Base-by-base conservation (phyloP, 148 eudicot genomes). In the Vaccinium myrtillus region DNA sequence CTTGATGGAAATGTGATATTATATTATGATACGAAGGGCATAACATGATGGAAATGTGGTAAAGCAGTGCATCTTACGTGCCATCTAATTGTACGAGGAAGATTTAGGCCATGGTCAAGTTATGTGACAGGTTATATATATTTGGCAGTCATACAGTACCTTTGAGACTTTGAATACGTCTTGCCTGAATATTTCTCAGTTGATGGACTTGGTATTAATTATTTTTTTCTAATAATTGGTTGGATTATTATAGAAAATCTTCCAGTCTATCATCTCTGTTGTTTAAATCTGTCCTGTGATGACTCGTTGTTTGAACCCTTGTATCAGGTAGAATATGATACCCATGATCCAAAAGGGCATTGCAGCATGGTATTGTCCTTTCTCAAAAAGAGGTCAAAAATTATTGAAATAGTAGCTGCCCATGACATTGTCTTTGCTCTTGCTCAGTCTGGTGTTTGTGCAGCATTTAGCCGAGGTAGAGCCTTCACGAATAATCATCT, bases 381-480 rank as follows among this genome's bases (percentile, higher is more conserved):
- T 86, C 86, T 97, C 43, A 91, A 89, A 84, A 97, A 94, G 87
- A 89, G 99, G 86, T 92, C 98, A 53, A 94, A 93, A 87, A 91
- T 97, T 12, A 94, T 95, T 61, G 99, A 97, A 88, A 94, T 97
- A 83, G 99, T 97, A 21, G 98, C 98, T 86, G 99, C 99, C 36
- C 99, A 87, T 90, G 97, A 94, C 84, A 92, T 95, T 36, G 98
- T 97, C 30, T 97, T 97, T 93, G 98, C 98, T 84, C 99, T 96
- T 88, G 98, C 96, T 7, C 97, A 93, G 61, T 96, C 99, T 77
- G 99, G 99, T 50, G 89, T 93, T 79, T 96, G 99, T 90, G 99
- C 99, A 81, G 99, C 99, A 84, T 96, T 96, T 84, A 95, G 98
- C 83, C 89, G 98, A 93, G 99, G 98, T 97, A 53, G 53, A 80